phyloP scores from a whole-genome alignment of 805 yeast genomes.

The Wickerhamiella spandovensis region DNA sequence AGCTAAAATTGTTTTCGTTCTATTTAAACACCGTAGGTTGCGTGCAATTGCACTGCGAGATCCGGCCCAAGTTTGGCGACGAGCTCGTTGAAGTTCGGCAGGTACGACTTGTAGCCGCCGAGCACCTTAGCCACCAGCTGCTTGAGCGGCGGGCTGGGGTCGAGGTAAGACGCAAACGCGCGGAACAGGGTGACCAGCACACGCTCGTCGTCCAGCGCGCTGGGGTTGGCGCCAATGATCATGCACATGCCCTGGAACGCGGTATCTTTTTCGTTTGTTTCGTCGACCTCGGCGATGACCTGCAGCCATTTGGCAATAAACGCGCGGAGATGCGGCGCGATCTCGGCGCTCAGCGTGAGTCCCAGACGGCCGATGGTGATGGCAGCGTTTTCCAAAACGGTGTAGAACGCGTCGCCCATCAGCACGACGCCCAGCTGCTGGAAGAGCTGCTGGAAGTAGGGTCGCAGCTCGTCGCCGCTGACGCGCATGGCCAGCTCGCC shows the following conservation, averaged over 20 bases:
- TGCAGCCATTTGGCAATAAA: slow-evolving; percentile 59
- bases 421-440: slow-evolving; percentile 47
- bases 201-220: slow-evolving; percentile 38
- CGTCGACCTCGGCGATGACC: slow-evolving; percentile 51
- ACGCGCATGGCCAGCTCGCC: slow-evolving; percentile 72
- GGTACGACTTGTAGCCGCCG: slow-evolving; percentile 16
- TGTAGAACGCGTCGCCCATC: slow-evolving; percentile 40
- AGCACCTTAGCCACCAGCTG: slow-evolving; percentile 19
- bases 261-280: slow-evolving; percentile 78
- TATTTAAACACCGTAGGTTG: slow-evolving; percentile 9
- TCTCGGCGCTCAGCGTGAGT: slow-evolving; percentile 40
- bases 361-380: slow-evolving; percentile 85
- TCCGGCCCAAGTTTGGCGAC: slow-evolving; percentile 13
- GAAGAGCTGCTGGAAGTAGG: slow-evolving; percentile 42
- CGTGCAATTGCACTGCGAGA: slow-evolving; percentile 17
- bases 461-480: slow-evolving; percentile 27
- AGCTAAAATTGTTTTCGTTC: too few species aligned
- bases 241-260: slow-evolving; percentile 76
- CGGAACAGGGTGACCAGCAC: slow-evolving; percentile 18
- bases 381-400: slow-evolving; percentile 71
- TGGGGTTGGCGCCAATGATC: slow-evolving; percentile 52
- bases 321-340: slow-evolving; percentile 45
- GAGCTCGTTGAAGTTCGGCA: slow-evolving; percentile 16
- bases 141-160: slow-evolving; percentile 22
- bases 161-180: slow-evolving; percentile 19